Conservation (phyloP, 805 yeast species). For the Metschnikowia orientalis region DNA sequence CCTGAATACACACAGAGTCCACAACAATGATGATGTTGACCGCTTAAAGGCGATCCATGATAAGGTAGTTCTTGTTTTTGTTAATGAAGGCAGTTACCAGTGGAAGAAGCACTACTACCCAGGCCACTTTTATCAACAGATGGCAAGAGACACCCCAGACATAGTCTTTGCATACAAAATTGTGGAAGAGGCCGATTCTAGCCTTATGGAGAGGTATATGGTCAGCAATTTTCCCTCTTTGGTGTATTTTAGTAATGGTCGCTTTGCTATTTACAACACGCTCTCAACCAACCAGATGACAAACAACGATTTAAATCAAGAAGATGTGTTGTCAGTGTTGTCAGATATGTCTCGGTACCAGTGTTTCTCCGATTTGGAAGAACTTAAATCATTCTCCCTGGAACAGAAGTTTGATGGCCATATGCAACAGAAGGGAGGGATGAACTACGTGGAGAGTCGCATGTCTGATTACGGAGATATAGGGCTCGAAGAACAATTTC, state of each 20-base stretch:
- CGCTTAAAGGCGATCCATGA: neutral
- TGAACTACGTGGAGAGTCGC: slow-evolving; percentile 10
- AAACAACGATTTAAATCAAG: slow-evolving; percentile 17
- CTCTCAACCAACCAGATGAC: slow-evolving; percentile 18
- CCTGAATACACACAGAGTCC: slow-evolving; percentile 1
- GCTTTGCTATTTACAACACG: slow-evolving; percentile 24
- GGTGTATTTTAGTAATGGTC: slow-evolving; percentile 24
- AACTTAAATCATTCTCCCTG: slow-evolving; percentile 9
- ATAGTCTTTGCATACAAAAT: slow-evolving; percentile 25
- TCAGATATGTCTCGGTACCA: neutral
- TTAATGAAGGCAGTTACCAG: slow-evolving; percentile 13
- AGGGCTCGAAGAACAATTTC: slow-evolving; percentile 19
- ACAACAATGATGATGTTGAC: slow-evolving; percentile 4
- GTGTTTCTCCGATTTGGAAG: slow-evolving; percentile 11
- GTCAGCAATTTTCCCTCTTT: slow-evolving; percentile 32
- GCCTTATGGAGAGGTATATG: slow-evolving; percentile 21
- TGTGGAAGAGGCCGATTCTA: slow-evolving; percentile 19
- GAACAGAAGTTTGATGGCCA: slow-evolving; percentile 11
- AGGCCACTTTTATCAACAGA: slow-evolving; percentile 30
- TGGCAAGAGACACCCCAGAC: slow-evolving; percentile 17
- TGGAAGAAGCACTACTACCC: slow-evolving; percentile 34
- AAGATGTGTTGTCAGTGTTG: slow-evolving; percentile 14
- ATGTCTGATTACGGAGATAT: slow-evolving; percentile 8
- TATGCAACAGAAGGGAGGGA: slow-evolving; percentile 13
- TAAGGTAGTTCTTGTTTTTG: slow-evolving; percentile 11